Percentiles rank a stretch among this genome's conserved stretches.
phyloP scores from a whole-genome alignment of 2,329 filamentous ascomycete species.

The Exophiala mesophila region DNA sequence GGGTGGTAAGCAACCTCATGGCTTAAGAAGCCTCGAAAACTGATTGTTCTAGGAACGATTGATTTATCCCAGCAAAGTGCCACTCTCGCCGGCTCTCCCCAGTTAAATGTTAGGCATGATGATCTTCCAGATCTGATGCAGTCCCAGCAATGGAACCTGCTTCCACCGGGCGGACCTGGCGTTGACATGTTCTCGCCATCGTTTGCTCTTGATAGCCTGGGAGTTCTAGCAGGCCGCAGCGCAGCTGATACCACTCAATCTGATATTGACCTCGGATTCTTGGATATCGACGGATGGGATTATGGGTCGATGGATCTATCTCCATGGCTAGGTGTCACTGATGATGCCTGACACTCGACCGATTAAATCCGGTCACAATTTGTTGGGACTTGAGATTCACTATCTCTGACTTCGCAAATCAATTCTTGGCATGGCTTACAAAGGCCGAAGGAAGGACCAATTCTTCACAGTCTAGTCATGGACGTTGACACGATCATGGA shows the following conservation, averaged over 20 bases:
- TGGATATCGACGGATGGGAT: conserved; percentile 2
- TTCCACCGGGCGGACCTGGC: conserved; percentile 1
- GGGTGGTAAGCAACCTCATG: neutral
- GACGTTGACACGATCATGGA: neutral
- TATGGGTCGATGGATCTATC: neutral
- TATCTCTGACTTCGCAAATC: neutral
- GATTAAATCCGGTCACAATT: neutral
- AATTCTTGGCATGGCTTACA: neutral
- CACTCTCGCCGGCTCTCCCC: neutral
- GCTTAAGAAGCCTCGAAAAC: neutral
- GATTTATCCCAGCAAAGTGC: neutral
- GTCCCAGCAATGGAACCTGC: conserved; percentile 1
- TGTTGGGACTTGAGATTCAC: neutral
- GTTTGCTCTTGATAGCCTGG: neutral
- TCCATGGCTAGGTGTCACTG: neutral
- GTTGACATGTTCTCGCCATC: conserved; percentile 1
- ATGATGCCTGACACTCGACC: neutral
- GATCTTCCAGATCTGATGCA: conserved; percentile 1
- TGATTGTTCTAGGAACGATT: neutral
- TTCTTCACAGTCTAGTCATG: neutral
- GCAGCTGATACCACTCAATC: neutral
- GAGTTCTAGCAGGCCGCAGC: neutral
- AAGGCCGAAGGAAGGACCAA: neutral
- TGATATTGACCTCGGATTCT: neutral
- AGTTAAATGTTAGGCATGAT: neutral